Evolutionary conservation across 805 yeast species (phyloP).

Genomic region (Candida berthetii): DNA sequence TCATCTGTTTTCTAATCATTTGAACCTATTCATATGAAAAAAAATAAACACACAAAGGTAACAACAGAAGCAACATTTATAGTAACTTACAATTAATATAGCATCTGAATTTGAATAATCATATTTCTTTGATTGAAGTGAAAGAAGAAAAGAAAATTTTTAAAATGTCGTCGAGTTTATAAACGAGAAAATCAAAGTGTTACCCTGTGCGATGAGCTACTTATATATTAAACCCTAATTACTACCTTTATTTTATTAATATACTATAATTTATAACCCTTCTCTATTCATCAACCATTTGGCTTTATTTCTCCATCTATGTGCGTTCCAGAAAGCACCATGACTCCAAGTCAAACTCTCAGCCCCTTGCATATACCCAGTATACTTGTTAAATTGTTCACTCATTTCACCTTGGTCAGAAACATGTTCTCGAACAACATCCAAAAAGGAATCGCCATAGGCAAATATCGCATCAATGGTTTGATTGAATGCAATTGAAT

Average conservation of each 20-base stretch:
- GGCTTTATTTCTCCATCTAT: constrained; percentile 53
- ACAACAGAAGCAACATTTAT: too few species aligned
- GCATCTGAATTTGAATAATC: too few species aligned
- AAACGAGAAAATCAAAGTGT: too few species aligned
- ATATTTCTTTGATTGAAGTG: too few species aligned
- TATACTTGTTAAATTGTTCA: constrained; percentile 80
- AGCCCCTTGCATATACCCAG: constrained; percentile 89
- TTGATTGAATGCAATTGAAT: constrained; percentile 35
- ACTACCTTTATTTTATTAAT: too few species aligned
- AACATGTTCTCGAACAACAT: constrained; percentile 51
- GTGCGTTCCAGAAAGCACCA: constrained; percentile 66
- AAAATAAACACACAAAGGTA: too few species aligned
- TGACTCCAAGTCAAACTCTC: constrained; percentile 87
- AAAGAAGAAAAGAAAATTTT: neutral
- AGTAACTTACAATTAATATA: neutral
- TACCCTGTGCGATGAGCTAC: too few species aligned
- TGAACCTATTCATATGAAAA: too few species aligned
- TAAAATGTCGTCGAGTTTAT: too few species aligned
- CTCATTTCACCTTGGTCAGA: constrained; percentile 69
- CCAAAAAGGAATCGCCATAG: constrained; percentile 66
- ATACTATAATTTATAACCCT: too few species aligned
- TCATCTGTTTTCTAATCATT: neutral
- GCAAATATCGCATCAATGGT: constrained; percentile 38
- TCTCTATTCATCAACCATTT: neutral
- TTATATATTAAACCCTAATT: too few species aligned